Evolutionary conservation across 257 asterid genomes (phyloP).

Genomic region (Capsicum rhomboideum): DNA sequence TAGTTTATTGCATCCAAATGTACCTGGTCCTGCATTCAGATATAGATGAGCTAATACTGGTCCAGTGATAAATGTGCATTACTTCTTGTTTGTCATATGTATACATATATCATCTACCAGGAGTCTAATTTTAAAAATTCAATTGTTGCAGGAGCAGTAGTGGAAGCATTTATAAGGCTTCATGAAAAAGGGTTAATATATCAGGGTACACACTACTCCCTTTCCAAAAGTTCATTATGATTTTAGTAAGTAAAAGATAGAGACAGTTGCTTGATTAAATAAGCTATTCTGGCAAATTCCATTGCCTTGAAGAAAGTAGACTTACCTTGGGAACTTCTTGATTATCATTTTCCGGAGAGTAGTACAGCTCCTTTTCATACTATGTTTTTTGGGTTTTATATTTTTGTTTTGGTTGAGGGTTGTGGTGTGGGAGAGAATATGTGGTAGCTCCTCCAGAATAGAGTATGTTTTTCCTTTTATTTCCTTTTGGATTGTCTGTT

Average conservation of each 20-base stretch:
- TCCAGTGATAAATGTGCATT: not conserved
- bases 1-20: not conserved
- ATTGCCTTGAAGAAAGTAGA: not conserved
- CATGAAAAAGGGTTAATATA: constrained; percentile 93
- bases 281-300: not conserved
- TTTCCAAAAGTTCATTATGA: not conserved
- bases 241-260: not conserved
- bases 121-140: constrained; percentile 7
- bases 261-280: not conserved
- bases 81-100: not conserved
- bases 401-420: not conserved
- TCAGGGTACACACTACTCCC: constrained; percentile 52
- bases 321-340: not conserved
- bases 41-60: not conserved
- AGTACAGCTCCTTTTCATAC: not conserved
- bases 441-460: not conserved
- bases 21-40: not conserved
- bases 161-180: constrained; percentile 92
- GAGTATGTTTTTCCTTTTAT: not conserved
- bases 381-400: not conserved
- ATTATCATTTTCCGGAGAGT: not conserved
- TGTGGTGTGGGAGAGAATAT: not conserved
- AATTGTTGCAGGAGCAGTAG: constrained; percentile 73
- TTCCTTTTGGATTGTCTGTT: not conserved
- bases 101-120: not conserved